Base-by-base conservation (phyloP, 2,329 filamentous ascomycete species). In the Thielaviopsis cerberus region DNA sequence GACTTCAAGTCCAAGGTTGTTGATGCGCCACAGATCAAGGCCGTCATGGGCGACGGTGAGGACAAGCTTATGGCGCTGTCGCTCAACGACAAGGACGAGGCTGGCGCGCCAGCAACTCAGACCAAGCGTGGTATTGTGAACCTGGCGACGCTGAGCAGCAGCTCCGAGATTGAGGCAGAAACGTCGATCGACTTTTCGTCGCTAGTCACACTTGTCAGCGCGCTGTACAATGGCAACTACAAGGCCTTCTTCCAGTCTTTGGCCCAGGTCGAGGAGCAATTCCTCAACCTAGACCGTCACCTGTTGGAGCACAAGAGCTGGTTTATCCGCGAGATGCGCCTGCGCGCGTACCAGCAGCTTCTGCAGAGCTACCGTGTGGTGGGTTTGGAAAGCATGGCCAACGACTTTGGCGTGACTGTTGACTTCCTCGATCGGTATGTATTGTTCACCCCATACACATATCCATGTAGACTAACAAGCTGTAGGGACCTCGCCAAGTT, bases 1-100 rank as follows among this genome's bases (percentile, higher is more conserved):
- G 92, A 98, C 71, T 98, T 98, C 80, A 98, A 98, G 77, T 87
- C 87, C 63, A 97, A 97, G 76, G 92, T 98, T 25, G 91, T 98
- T 48, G 92, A 98, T 70, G 92, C 92, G 7, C 91, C 92, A 13
- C 92, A 98, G 73, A 96, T 98, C 74, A 94, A 92, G 74, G 92
- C 92, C 41, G 94, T 98, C 63, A 81, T 98, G 24, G 92, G 91
- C 60, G 84, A 91, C 64, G 84, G 84, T 24, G 86, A 94, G 65
- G 90, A 96, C 67, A 91, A 91, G 72, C 75, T 95, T 57, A 78
- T 88, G 30, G 89, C 88, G 0, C 75, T 96, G 23, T 82, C 83
- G 27, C 89, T 90, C 20, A 83, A 85, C 30, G 73, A 89, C 57
- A 92, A 88, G 1, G 86, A 82, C 25, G 87, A 94, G 63, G 85